phyloP scores from a whole-genome alignment of 306 rosid genomes.

The Herpetospermum pedunculosum region DNA sequence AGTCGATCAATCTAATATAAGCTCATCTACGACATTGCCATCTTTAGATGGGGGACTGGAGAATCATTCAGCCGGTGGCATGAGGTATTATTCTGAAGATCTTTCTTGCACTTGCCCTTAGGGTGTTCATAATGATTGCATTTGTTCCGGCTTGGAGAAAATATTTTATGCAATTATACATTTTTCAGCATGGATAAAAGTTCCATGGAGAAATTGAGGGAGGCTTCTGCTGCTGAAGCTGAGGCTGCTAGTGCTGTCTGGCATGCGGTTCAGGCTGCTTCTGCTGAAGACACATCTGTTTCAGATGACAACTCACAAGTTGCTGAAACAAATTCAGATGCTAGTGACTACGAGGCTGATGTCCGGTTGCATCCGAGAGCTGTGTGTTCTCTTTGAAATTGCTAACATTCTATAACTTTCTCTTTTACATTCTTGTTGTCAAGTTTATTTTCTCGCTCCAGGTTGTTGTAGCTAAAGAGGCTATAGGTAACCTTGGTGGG shows the following conservation, averaged over 20 bases:
- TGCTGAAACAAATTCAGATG: slow-evolving; percentile 79
- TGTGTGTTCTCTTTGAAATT: slow-evolving; percentile 39
- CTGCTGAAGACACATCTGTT: slow-evolving; percentile 66
- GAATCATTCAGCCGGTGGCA: slow-evolving; percentile 40
- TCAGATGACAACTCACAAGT: slow-evolving; percentile 80
- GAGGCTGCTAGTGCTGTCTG: slow-evolving; percentile 96
- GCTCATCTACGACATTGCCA: slow-evolving; percentile 21
- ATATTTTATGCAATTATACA: neutral
- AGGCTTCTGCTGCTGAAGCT: slow-evolving; percentile 99
- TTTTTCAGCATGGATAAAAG: slow-evolving; percentile 64
- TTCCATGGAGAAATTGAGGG: slow-evolving; percentile 91
- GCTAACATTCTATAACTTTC: neutral
- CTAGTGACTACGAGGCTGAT: slow-evolving; percentile 90
- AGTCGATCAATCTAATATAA: slow-evolving; percentile 31
- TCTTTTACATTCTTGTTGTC: slow-evolving; percentile 16
- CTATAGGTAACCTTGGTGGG: slow-evolving; percentile 93
- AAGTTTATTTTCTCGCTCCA: slow-evolving; percentile 26
- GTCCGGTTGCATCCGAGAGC: slow-evolving; percentile 99
- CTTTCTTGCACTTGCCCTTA: neutral
- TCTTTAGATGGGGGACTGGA: slow-evolving; percentile 37
- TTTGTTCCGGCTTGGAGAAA: neutral
- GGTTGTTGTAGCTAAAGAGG: slow-evolving; percentile 99
- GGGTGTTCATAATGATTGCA: neutral
- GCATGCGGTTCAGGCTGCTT: slow-evolving; percentile 65
- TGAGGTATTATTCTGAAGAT: slow-evolving; percentile 31